Evolutionary conservation across 129 eudicot species (phyloP), one percentile per base, ranked within the genome.

Genomic region (Mikania micrantha): DNA sequence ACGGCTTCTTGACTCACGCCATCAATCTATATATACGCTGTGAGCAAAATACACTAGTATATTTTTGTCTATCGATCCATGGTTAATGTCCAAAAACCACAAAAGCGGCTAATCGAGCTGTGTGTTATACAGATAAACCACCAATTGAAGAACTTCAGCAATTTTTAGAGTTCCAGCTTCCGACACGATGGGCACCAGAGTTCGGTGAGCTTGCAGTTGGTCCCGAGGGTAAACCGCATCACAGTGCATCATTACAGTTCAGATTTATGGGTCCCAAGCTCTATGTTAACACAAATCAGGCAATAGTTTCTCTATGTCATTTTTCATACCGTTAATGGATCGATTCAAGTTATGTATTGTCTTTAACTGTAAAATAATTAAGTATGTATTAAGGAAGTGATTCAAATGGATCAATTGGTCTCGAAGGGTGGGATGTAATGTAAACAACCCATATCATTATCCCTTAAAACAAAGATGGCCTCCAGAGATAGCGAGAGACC

Each of bases 161-260:
- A 60, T 87, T 87, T 77, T 69, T 87, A 77, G 90, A 87, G 70
- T 87, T 87, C 65, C 95, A 87, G 52, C 95, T 79, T 71, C 95
- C 95, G 21, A 81, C 84, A 61, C 78, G 81, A 71, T 87, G 95
- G 95, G 95, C 90, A 19, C 95, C 95, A 6, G 90, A 81, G 40
- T 87, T 81, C 27, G 90, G 95, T 28, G 95, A 76, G 60, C 87
- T 87, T 44, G 83, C 90, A 22, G 79, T 81, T 32, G 95, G 95
- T 36, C 95, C 95, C 1, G 90, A 87, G 72, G 78, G 80, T 67
- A 87, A 79, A 71, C 87, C 54, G 64, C 82, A 78, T 39, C 81
- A 82, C 13, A 72, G 36, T 45, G 84, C 95, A 42, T 71, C 95
- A 7, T 74, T 87, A 60, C 87, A 84, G 75, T 84, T 87, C 82